Base-by-base conservation (phyloP, 129 eudicot genomes). In the Flaveria linearis region DNA sequence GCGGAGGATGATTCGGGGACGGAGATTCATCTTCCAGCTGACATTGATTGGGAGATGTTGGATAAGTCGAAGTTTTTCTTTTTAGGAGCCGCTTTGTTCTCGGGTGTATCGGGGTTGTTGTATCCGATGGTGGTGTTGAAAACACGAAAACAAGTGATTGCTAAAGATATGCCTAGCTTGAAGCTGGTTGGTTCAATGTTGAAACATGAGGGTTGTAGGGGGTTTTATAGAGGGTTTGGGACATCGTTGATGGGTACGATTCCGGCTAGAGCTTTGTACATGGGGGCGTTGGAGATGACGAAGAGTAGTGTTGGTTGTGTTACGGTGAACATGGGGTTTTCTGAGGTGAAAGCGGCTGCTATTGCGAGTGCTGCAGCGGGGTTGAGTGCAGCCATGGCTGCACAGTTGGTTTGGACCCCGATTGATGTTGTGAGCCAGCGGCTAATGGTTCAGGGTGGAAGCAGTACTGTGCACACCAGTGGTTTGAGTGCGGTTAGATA, bases 341-440 rank as follows among this genome's bases (percentile, higher is more conserved):
- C 97, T 0, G 97, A 89, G 33, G 85, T 83, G 0, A 76, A 85
- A 8, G 85, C 93, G 7, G 82, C 92, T 0, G 83, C 93, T 6
- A 77, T 92, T 52, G 93, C 98, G 2, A 92, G 85, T 75, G 96
- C 90, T 71, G 86, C 90, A 0, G 98, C 92, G 12, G 96, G 98
- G 22, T 50, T 92, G 36, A 89, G 87, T 72, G 91, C 96, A n/a
- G 82, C 98, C 17, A 86, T 89, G 89, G 96, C 96, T 0, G 92
- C 98, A 4, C 98, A 92, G 58, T 25, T 89, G 74, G 98, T 92
- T 49, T 92, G 98, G 98, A 92, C 98, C 5, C 98, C 93, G 0
- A 82, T 89, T 36, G 98, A 92, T 80, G 98, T 92, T 18, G 85
- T 92, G 55, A 92, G 98, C 73, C 96, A 92, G 89, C 75, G 96